Evolutionary conservation across 768 basidiomycete species (phyloP).

Genomic region (Russula dissimulans): DNA sequence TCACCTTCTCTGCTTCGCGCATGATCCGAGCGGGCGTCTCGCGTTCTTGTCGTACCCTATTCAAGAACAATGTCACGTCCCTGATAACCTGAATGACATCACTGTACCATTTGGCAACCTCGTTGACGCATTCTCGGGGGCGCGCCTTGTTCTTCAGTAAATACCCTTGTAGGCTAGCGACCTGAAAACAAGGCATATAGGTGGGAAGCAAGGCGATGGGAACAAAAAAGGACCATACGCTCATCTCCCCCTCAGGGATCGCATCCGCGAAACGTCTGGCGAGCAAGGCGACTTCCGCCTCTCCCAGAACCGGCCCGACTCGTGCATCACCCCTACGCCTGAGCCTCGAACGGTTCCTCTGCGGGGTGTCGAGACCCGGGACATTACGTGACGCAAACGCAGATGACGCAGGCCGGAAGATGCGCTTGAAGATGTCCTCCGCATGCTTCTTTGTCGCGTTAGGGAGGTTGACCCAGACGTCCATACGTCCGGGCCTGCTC

Average conservation of each 20-base stretch:
- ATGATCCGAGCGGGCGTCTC: constrained; percentile 37
- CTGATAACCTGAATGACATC: background rate
- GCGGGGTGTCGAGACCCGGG: constrained; percentile 36
- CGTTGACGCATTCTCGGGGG: constrained; percentile 73
- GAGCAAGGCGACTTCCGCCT: constrained; percentile 64
- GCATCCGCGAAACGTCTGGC: constrained; percentile 75
- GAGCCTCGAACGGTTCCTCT: constrained; percentile 58
- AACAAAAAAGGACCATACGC: constrained; percentile 41
- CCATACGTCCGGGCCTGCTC: constrained; percentile 86
- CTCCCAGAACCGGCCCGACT: constrained; percentile 58
- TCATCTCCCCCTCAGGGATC: constrained; percentile 81
- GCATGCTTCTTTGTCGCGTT: constrained; percentile 90
- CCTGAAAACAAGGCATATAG: constrained; percentile 32
- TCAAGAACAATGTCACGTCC: constrained; percentile 1
- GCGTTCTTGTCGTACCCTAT: constrained; percentile 60
- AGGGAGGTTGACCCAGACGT: constrained; percentile 89
- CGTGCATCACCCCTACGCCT: constrained; percentile 50
- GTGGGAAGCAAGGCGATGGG: background rate
- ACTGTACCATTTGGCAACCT: constrained; percentile 60
- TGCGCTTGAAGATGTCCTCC: constrained; percentile 86
- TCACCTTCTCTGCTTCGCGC: background rate
- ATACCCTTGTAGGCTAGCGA: constrained; percentile 78
- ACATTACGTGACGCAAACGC: background rate
- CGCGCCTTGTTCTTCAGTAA: constrained; percentile 83
- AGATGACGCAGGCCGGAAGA: constrained; percentile 49